Conservation (phyloP, 169 alveolate genomes). For the Cryptosporidium tyzzeri region DNA sequence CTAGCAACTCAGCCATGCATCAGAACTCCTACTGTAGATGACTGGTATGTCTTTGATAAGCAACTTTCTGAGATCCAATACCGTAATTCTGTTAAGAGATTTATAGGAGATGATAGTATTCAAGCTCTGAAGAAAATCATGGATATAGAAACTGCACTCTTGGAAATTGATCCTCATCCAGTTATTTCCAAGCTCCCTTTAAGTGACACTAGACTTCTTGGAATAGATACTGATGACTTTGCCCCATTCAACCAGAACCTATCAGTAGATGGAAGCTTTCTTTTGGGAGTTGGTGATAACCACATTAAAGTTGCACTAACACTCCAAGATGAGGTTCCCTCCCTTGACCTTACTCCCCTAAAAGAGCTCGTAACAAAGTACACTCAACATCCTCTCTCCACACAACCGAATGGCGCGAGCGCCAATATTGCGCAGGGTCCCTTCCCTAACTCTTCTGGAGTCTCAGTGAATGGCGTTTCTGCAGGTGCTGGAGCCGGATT, state of each 20-base stretch:
- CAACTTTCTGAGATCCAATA: slow-evolving; percentile 72
- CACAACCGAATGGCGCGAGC: not conserved
- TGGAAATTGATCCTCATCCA: slow-evolving; percentile 79
- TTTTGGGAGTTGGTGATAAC: slow-evolving; percentile 79
- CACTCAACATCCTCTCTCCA: slow-evolving; percentile 39
- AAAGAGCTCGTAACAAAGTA: slow-evolving; percentile 47
- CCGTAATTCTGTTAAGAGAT: slow-evolving; percentile 79
- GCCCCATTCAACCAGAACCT: slow-evolving; percentile 77
- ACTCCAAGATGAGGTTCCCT: slow-evolving; percentile 69
- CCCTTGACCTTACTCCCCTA: slow-evolving; percentile 17
- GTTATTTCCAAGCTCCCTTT: slow-evolving; percentile 74
- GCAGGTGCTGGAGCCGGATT: not conserved
- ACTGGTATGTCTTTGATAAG: slow-evolving; percentile 73
- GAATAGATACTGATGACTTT: slow-evolving; percentile 80
- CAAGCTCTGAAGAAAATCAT: slow-evolving; percentile 79
- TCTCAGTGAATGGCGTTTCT: not conserved
- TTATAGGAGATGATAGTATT: slow-evolving; percentile 79
- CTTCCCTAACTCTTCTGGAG: slow-evolving; percentile 19
- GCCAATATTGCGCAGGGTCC: not conserved
- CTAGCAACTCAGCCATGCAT: slow-evolving; percentile 68
- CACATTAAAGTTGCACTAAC: slow-evolving; percentile 78
- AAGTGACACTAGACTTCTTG: slow-evolving; percentile 78
- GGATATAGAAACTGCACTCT: slow-evolving; percentile 78
- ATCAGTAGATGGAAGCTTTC: slow-evolving; percentile 73
- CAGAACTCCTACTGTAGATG: slow-evolving; percentile 68